A percentile compares a stretch with the other conserved stretches of the same genome.
These are phyloP conservation scores for Phytophthora citrophthora DNA, from an alignment of 352 stramenopile genomes.

Conservation along the genomic window DNA sequence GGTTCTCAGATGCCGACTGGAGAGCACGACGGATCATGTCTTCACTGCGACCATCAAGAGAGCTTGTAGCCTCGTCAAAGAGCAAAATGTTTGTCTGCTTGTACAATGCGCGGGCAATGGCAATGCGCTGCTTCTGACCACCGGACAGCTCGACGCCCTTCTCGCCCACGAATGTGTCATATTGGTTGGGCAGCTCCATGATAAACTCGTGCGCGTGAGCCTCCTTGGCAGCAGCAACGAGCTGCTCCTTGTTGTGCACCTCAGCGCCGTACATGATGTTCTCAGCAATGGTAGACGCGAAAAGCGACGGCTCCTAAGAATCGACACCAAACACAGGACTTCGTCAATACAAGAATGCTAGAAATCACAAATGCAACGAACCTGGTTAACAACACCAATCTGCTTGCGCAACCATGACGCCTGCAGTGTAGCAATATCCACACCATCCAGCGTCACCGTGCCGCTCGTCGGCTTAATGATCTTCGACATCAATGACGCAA, in stretches of 20 bases:
- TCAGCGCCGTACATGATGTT: constrained; percentile 88
- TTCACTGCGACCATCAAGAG: constrained; percentile 82
- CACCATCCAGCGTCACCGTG: constrained; percentile 67
- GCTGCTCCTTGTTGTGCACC: constrained; percentile 56
- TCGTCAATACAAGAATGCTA: constrained; percentile 11
- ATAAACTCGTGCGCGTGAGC: constrained; percentile 86
- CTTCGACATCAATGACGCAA: constrained; percentile 83
- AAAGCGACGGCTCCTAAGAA: constrained; percentile 75
- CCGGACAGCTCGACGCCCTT: constrained; percentile 96
- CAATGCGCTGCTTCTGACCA: constrained; percentile 96
- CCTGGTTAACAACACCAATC: constrained; percentile 88
- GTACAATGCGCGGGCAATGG: constrained; percentile 84
- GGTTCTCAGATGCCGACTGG: constrained; percentile 66
- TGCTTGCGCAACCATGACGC: constrained; percentile 81
- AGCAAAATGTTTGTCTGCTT: constrained; percentile 84
- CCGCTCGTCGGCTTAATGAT: constrained; percentile 71
- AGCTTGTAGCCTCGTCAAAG: constrained; percentile 88
- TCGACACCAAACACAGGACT: constrained; percentile 10
- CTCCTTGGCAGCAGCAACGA: constrained; percentile 69
- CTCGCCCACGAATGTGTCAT: constrained; percentile 97
- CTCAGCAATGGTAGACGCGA: constrained; percentile 78
- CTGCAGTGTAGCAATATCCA: constrained; percentile 71
- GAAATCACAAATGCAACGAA: constrained; percentile 13
- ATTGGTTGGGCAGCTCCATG: constrained; percentile 89
- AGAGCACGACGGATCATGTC: constrained; percentile 78